These are phyloP conservation scores for Acacia melanoxylon DNA, from an alignment of 306 rosid genomes.

Conservation along the genomic window DNA sequence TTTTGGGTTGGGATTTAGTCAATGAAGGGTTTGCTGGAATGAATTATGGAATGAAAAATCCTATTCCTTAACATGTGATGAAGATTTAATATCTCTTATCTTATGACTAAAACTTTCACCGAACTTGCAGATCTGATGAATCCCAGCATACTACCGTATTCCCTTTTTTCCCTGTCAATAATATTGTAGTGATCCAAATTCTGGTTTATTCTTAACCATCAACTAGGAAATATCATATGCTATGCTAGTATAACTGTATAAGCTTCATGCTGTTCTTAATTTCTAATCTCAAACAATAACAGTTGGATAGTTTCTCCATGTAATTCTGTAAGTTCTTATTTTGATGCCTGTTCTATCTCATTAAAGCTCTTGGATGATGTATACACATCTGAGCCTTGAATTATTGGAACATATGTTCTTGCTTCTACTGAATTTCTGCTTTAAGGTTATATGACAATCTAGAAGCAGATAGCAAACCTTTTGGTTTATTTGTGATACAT, in stretches of 20 bases:
- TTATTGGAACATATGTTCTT: background rate
- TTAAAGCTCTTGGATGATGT: background rate
- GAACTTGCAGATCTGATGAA: background rate
- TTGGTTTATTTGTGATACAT: background rate
- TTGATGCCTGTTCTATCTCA: background rate
- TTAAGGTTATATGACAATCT: background rate
- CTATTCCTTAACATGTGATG: background rate
- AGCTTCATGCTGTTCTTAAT: background rate
- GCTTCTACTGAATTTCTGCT: background rate
- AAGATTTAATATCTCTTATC: background rate
- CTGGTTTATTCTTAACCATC: background rate
- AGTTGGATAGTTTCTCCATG: background rate
- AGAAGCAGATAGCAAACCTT: conserved; percentile 16
- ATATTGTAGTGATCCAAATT: background rate
- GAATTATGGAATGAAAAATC: conserved; percentile 1
- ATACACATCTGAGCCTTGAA: too few relatives aligned
- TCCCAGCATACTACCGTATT: background rate
- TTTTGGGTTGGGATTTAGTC: background rate
- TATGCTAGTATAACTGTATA: background rate
- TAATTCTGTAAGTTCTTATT: background rate
- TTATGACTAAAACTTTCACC: background rate
- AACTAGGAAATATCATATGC: background rate
- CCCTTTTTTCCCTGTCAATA: background rate
- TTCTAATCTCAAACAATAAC: background rate
- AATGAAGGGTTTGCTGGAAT: background rate